Evolutionary conservation across 2,329 filamentous ascomycete genomes (phyloP).

Genomic region (Curvularia spicifera): DNA sequence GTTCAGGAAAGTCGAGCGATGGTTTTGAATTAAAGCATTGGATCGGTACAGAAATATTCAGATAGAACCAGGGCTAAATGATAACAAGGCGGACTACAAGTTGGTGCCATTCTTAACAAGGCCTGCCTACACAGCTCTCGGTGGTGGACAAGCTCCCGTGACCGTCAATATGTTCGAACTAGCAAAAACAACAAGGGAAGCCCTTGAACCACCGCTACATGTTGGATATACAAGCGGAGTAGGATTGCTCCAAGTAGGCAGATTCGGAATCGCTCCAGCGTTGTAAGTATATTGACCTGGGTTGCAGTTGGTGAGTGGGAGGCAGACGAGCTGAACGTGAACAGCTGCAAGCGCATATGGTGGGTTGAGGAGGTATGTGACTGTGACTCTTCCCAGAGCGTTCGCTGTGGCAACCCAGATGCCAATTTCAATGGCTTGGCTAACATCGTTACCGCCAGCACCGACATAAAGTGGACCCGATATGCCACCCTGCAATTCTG

Average conservation of each 20-base stretch:
- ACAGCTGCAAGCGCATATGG: constrained; percentile 1
- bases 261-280: background rate
- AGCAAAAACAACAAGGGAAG: background rate
- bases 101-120: background rate
- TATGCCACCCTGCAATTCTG: constrained; percentile 1
- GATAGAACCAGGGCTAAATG: background rate
- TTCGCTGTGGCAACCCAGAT: constrained; percentile 2
- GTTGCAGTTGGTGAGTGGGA: background rate
- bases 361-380: constrained; percentile 2
- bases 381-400: constrained; percentile 1
- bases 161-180: background rate
- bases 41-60: background rate
- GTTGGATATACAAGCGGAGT: constrained; percentile 3
- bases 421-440: background rate
- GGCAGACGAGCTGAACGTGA: constrained; percentile 1
- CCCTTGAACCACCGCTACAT: background rate
- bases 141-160: background rate
- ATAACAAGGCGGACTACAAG: background rate
- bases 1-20: background rate
- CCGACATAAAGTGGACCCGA: constrained; percentile 1
- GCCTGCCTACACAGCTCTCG: background rate
- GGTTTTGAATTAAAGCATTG: background rate
- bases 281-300: background rate
- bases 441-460: constrained; percentile 1
- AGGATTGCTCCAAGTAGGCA: constrained; percentile 2